Evolutionary conservation across 169 alveolate species (phyloP).

Genomic region (Toxoplasma gondii): DNA sequence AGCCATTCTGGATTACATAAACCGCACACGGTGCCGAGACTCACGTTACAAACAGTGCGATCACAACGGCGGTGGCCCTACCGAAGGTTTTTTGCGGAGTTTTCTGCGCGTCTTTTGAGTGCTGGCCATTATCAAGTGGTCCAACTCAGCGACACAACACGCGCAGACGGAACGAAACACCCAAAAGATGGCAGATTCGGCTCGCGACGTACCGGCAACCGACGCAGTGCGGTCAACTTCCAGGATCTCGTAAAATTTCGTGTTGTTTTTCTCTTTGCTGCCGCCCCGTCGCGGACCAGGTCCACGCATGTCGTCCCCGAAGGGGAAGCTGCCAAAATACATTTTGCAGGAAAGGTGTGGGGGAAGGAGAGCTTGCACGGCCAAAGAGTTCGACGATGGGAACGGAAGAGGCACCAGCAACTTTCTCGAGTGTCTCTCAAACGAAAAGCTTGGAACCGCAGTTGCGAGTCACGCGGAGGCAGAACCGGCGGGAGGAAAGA

Average conservation of each 20-base stretch:
- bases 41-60: no score
- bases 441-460: neutral
- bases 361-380: neutral
- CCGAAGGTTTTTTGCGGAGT: no score
- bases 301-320: constrained; percentile 64
- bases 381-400: neutral
- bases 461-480: no score
- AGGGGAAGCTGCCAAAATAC: constrained; percentile 72
- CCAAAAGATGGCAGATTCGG: neutral
- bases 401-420: neutral
- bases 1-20: no score
- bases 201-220: constrained; percentile 63
- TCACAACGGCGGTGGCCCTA: no score
- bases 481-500: no score
- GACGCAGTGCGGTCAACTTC: constrained; percentile 87
- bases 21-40: no score
- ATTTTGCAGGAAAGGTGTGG: constrained; percentile 21
- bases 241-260: constrained; percentile 85
- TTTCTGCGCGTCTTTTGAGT: no score
- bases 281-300: constrained; percentile 55
- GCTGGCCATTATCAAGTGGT: no score
- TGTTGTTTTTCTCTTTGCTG: constrained; percentile 82
- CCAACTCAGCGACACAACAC: no score
- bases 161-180: no score
- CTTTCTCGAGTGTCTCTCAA: neutral